Evolutionary conservation across 2,329 filamentous ascomycete species (phyloP), one percentile per base, ranked within the genome.

Genomic region (Magnaporthiopsis poae): DNA sequence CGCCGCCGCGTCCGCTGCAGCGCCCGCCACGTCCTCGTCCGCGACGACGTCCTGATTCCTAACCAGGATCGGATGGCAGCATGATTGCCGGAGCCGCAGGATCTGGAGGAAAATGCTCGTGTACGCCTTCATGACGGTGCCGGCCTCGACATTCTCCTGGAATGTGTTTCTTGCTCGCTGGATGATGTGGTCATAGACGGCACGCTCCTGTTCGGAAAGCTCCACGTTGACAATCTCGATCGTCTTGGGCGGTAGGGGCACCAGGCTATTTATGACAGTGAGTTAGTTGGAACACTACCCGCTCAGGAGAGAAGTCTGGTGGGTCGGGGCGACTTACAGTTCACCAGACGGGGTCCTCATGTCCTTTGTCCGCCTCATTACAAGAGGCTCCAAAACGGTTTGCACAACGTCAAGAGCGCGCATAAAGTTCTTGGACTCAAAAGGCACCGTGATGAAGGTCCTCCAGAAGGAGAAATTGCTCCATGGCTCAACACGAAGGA

Each of bases 401-500:
- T 99, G 95, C 1, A 99, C 95, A 1, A 99, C 95, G 74, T 98
- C 95, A 9, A 99, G 82, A 0, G 95, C 95, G 5, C 93, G 88
- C 71, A 97, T 87, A 74, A 96, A 97, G 69, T 99, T 90, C 71
- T 95, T 95, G 0, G 92, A 94, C 76, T 99, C 95, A 70, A 99
- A 99, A 0, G 95, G 95, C 1, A 96, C 89, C 0, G 95, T 99
- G 73, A 99, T 98, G 75, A 99, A 99, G 0, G 95, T 98, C 75
- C 93, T 93, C 95, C 95, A 99, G 78, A 96, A 99, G 0, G 93
- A 96, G 76, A 99, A 99, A 75, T 98, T 98, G 73, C 90, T 95
- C 95, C 95, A 99, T 0, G 95, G 95, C 75, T 98, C 94, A 4
- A 99, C 95, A 67, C 91, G 88, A 13, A 99, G 80, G 77, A 98